These are phyloP conservation scores for Ascoidea tarda DNA, from an alignment of 805 yeast species.

Conservation along the genomic window DNA sequence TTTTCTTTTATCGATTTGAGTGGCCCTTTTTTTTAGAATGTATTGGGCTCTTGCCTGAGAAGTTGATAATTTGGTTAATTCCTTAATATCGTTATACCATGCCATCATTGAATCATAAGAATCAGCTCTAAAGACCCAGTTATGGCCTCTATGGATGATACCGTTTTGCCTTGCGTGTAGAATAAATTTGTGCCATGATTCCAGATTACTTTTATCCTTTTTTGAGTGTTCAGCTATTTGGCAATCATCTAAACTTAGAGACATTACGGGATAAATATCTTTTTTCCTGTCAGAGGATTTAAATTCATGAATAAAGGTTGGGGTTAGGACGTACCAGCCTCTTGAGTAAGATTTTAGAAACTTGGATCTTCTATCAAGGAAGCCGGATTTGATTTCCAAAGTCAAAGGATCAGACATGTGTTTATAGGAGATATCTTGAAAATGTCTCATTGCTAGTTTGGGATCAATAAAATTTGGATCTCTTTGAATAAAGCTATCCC, in stretches of 20 bases:
- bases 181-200: conserved; percentile 60
- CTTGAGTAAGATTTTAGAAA: conserved; percentile 80
- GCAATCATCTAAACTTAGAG: conserved; percentile 67
- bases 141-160: conserved; percentile 66
- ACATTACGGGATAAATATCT: conserved; percentile 74
- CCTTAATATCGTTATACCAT: conserved; percentile 74
- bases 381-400: conserved; percentile 58
- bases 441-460: conserved; percentile 43
- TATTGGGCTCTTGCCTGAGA: conserved; percentile 42
- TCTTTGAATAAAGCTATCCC: conserved; percentile 70
- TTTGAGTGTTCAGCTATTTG: conserved; percentile 72
- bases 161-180: conserved; percentile 66
- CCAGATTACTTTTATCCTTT: conserved; percentile 42
- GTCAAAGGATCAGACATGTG: conserved; percentile 60
- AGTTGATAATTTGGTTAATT: conserved; percentile 47
- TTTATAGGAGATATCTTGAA: conserved; percentile 49
- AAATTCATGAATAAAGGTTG: conserved; percentile 82
- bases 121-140: conserved; percentile 92
- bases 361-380: conserved; percentile 80
- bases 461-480: conserved; percentile 62
- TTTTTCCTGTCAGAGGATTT: conserved; percentile 69
- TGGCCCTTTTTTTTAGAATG: conserved; percentile 16
- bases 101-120: conserved; percentile 63
- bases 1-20: conserved; percentile 7
- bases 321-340: conserved; percentile 86